A percentile compares a stretch with the other conserved stretches of the same genome.
Conservation (phyloP, 2,329 filamentous ascomycete species). For the Sporothrix dimorphospora region DNA sequence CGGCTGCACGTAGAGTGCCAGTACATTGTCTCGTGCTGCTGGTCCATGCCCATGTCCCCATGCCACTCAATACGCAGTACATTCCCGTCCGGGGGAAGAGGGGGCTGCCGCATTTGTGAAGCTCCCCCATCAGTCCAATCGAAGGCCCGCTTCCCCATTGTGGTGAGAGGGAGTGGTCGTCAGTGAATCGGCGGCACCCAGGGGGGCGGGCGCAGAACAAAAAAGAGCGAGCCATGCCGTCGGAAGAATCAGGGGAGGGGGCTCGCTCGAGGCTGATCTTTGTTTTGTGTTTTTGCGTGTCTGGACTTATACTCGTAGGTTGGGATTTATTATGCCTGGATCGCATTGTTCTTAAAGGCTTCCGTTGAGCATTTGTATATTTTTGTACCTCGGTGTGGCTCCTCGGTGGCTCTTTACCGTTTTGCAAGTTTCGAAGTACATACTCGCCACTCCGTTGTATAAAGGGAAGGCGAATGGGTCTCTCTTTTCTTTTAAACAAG, state of each 20-base stretch:
- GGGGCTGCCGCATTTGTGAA: constrained; percentile 4
- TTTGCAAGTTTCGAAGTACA: background rate
- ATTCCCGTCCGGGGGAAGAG: background rate
- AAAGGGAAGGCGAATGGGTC: background rate
- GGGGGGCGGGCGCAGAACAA: background rate
- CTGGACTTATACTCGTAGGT: background rate
- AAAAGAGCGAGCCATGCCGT: constrained; percentile 16
- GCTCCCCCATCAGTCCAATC: constrained; percentile 17
- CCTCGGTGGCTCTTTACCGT: background rate
- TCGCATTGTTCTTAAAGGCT: background rate
- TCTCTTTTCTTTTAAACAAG: background rate
- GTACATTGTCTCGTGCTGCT: constrained; percentile 13
- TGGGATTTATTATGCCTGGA: background rate
- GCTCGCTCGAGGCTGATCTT: constrained; percentile 8
- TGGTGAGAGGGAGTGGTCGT: constrained; percentile 33
- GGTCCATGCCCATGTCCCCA: background rate
- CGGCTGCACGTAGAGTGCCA: constrained; percentile 7
- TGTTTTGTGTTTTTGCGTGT: background rate
- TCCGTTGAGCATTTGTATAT: background rate
- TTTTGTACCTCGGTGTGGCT: background rate
- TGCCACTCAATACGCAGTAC: background rate
- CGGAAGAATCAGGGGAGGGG: constrained; percentile 21
- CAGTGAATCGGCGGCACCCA: constrained; percentile 17
- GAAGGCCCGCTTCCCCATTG: constrained; percentile 28
- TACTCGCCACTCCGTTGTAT: background rate